phyloP scores from a whole-genome alignment of 2,329 filamentous ascomycete species.

The Leptographium lundbergii region DNA sequence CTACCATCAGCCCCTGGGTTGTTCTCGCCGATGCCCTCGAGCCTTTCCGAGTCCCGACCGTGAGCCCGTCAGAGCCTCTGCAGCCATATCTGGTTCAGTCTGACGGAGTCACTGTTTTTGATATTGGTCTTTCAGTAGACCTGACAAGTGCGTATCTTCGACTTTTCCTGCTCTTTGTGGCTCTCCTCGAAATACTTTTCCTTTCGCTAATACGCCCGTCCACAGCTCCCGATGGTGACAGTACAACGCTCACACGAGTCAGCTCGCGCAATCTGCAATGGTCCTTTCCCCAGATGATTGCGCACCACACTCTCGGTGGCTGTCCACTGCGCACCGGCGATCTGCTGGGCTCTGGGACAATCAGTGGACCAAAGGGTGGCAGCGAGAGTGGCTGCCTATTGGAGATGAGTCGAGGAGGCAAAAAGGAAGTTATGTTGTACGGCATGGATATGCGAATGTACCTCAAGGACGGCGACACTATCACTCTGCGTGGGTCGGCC shows the following conservation, averaged over 20 bases:
- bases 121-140: slow-evolving; percentile 35
- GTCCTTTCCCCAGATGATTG: slow-evolving; percentile 75
- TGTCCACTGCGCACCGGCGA: slow-evolving; percentile 66
- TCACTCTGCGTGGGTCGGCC: slow-evolving; percentile 24
- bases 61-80: slow-evolving; percentile 20
- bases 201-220: not conserved
- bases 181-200: not conserved
- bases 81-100: slow-evolving; percentile 42
- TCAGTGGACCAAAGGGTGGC: slow-evolving; percentile 31
- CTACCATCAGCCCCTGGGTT: slow-evolving; percentile 67
- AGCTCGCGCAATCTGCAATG: slow-evolving; percentile 54
- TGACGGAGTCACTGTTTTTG: slow-evolving; percentile 36
- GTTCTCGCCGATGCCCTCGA: slow-evolving; percentile 65
- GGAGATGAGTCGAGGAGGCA: slow-evolving; percentile 32
- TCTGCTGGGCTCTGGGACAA: slow-evolving; percentile 66
- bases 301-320: slow-evolving; percentile 67
- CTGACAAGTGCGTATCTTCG: slow-evolving; percentile 34
- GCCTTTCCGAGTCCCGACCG: slow-evolving; percentile 26
- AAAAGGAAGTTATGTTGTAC: slow-evolving; percentile 26
- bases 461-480: slow-evolving; percentile 31
- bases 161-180: not conserved
- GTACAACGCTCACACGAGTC: slow-evolving; percentile 46
- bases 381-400: slow-evolving; percentile 29
- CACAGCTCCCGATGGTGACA: slow-evolving; percentile 29
- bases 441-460: slow-evolving; percentile 29